These are phyloP conservation scores for Rachicladosporium sp. DNA, from an alignment of 2,329 filamentous ascomycete species.

Conservation along the genomic window DNA sequence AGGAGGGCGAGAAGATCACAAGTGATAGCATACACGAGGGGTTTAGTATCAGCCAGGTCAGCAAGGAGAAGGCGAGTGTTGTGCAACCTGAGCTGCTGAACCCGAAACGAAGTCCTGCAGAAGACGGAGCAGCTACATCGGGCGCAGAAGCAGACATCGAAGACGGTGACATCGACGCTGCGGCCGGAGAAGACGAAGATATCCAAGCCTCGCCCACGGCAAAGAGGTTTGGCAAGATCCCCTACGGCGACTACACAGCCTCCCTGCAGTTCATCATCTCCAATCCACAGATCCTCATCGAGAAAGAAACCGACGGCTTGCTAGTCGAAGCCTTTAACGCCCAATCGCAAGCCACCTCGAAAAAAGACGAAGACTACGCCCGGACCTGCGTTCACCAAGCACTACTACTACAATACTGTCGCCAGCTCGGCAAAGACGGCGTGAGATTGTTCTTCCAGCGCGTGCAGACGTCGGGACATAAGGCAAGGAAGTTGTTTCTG, in stretches of 20 bases:
- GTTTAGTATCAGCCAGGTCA: conserved; percentile 76
- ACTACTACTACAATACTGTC: conserved; percentile 85
- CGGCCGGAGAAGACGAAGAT: conserved; percentile 47
- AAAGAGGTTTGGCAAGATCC: conserved; percentile 72
- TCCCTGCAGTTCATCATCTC: conserved; percentile 66
- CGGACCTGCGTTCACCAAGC: conserved; percentile 88
- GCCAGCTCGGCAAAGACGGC: conserved; percentile 75
- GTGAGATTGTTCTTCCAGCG: conserved; percentile 92
- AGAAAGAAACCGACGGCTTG: conserved; percentile 81
- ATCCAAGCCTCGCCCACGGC: conserved; percentile 65
- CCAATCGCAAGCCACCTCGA: conserved; percentile 55
- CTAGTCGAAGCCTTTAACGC: conserved; percentile 86
- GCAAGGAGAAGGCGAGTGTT: conserved; percentile 38
- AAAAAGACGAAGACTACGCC: conserved; percentile 51
- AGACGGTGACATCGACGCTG: conserved; percentile 32
- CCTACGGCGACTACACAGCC: conserved; percentile 57
- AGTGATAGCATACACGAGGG: conserved; percentile 81
- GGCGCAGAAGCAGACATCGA: conserved; percentile 52
- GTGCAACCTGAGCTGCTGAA: conserved; percentile 20
- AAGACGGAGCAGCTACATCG: conserved; percentile 35
- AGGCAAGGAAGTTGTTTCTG: conserved; percentile 79
- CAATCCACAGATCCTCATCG: conserved; percentile 65
- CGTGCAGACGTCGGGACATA: conserved; percentile 77
- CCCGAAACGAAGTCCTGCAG: conserved; percentile 19
- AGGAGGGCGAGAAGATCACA: conserved; percentile 82